These are phyloP conservation scores for Gynostemma pentaphyllum DNA, from an alignment of 306 rosid genomes.

Conservation along the genomic window DNA sequence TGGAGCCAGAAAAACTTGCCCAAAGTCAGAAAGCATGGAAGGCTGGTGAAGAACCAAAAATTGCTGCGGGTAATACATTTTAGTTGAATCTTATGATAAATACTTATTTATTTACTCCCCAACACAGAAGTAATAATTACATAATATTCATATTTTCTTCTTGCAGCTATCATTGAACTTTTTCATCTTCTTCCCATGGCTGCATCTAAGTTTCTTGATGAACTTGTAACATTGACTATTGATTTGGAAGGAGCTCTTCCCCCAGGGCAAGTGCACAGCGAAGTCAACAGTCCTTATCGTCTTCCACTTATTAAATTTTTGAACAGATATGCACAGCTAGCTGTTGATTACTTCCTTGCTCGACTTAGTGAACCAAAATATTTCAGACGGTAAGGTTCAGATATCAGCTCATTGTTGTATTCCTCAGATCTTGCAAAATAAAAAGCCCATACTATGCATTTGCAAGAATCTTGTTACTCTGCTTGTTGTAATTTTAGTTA, in stretches of 20 bases:
- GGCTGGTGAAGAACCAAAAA: conserved; percentile 99
- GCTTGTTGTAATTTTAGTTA: conserved; percentile 5
- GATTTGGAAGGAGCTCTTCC: conserved; percentile 98
- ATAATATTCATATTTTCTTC: conserved; percentile 14
- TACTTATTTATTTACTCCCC: conserved; percentile 13
- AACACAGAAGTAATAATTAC: conserved; percentile 11
- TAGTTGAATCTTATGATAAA: conserved; percentile 13
- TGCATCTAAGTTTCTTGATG: conserved; percentile 95
- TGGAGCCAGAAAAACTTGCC: conserved; percentile 98
- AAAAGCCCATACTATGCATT: neutral
- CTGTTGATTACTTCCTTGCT: conserved; percentile 90
- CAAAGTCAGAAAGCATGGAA: conserved; percentile 94
- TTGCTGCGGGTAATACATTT: conserved; percentile 75
- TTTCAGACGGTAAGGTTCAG: conserved; percentile 71
- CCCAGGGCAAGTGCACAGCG: conserved; percentile 90
- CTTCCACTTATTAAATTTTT: conserved; percentile 84
- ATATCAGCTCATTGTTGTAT: conserved; percentile 18
- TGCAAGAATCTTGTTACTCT: neutral
- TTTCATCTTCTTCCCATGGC: conserved; percentile 95
- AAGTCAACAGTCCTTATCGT: conserved; percentile 94
- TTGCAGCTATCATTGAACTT: conserved; percentile 95
- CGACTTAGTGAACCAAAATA: conserved; percentile 85
- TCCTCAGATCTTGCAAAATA: neutral
- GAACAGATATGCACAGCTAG: conserved; percentile 76
- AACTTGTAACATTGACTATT: conserved; percentile 91